Evolutionary conservation across 2,329 filamentous ascomycete genomes (phyloP), one percentile per base, ranked within the genome.

Genomic region (Claviceps cyperi): DNA sequence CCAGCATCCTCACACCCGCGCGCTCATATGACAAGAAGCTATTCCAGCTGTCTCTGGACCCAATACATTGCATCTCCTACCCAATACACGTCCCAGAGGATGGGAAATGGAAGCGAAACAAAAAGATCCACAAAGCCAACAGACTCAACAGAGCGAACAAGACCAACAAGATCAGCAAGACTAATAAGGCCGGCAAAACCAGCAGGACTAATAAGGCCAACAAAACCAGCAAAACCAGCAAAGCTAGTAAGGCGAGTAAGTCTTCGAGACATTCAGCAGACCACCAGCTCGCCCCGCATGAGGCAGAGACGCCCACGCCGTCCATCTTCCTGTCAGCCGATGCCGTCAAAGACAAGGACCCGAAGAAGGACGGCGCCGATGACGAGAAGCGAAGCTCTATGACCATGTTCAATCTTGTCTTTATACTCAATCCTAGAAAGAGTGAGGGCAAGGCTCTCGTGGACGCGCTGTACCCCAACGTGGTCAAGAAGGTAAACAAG

Each of bases 361-460:
- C 56, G 46, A 66, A 60, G 65, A 74, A 76, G 50, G 66, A 77
- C 51, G 65, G 70, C 35, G 71, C 78, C 52, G 65, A 72, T 40
- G 74, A 83, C 53, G 73, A 80, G 60, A 82, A 86, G 62, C 72
- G 73, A 57, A 79, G 76, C 56, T 78, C 79, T 45, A 90, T 97
- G 86, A 89, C 83, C 54, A 97, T 97, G 91, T 98, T 98, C 68
- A 94, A 96, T 64, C 78, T 96, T 11, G 89, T 97, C 22, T 97
- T 97, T 64, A 86, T 95, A 47, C 71, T 96, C 55, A 84, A 87
- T 56, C 86, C 89, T 3, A 83, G 83, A 47, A 80, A 83, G 48
- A 73, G 90, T 51, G 86, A 95, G 61, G 81, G 84, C 56, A 84
- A 86, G 51, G 74, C 77, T 71, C 60, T 94, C 44, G 78, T 84